These are phyloP conservation scores for Carex arenaria DNA, from an alignment of 202 grass and related monocot genomes.

Conservation along the genomic window DNA sequence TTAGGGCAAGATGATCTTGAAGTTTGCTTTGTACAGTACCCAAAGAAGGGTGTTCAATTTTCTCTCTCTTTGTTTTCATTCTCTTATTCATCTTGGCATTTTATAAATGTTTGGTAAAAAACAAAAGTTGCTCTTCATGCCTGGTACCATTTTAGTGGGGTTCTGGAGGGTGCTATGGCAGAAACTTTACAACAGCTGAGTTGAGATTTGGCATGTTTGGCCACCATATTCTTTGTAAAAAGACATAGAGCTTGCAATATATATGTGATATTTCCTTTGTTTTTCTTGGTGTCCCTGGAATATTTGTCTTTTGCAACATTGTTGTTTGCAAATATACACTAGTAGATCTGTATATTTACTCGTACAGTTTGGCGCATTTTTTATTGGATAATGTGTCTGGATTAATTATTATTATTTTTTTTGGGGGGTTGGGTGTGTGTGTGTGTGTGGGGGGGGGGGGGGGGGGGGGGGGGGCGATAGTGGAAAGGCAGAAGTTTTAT, in stretches of 20 bases:
- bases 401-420: neutral
- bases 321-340: neutral
- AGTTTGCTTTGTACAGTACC: conserved; percentile 16
- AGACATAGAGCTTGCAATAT: conserved; percentile 1
- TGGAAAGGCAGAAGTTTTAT: too few species aligned
- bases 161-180: neutral
- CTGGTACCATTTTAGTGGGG: neutral
- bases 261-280: neutral
- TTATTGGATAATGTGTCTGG: neutral
- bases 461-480: too few species aligned
- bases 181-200: neutral
- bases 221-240: conserved; percentile 21
- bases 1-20: neutral
- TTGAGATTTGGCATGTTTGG: conserved; percentile 2
- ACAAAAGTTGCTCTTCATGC: neutral
- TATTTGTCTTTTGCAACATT: neutral
- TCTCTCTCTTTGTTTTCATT: neutral
- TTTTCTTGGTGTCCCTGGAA: neutral
- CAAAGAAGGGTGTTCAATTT: conserved; percentile 20
- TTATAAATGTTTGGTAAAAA: conserved; percentile 15
- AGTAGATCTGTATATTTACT: neutral
- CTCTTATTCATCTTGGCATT: conserved; percentile 17
- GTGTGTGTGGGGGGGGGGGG: too few species aligned
- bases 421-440: too few species aligned
- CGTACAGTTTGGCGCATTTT: neutral